Percentiles rank a stretch among this genome's conserved stretches.
Conservation (phyloP, 495 filamentous ascomycete genomes). For the Tuber brumale region DNA sequence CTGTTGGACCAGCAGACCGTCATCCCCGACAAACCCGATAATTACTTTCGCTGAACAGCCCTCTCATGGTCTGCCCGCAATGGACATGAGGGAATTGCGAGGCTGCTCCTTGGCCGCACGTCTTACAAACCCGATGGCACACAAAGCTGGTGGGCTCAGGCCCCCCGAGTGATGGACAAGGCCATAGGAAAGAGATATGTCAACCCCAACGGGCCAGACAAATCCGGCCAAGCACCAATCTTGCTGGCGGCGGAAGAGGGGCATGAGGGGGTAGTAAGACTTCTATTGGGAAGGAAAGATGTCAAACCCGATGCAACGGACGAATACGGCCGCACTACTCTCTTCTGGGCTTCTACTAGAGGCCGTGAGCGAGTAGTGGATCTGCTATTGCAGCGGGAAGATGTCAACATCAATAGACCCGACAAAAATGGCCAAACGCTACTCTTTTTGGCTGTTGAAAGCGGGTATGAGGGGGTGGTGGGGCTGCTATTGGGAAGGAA, state of each 20-base stretch:
- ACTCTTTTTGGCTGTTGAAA: no score
- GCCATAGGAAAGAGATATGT: neutral
- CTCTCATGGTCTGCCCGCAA: neutral
- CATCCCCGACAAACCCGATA: neutral
- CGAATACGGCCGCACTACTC: no score
- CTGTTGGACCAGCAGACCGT: neutral
- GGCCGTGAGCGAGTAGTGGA: no score
- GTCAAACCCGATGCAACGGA: neutral
- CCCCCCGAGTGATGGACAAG: neutral
- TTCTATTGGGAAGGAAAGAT: neutral
- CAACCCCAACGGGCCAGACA: neutral
- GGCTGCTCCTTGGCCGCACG: neutral
- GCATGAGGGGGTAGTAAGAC: neutral
- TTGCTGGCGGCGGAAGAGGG: neutral
- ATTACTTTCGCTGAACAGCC: neutral
- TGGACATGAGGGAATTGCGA: neutral
- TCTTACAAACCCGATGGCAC: neutral
- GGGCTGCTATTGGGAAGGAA: no score
- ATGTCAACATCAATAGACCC: no score
- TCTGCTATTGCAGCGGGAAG: no score
- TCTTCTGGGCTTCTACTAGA: no score
- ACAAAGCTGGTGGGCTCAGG: neutral
- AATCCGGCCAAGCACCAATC: neutral
- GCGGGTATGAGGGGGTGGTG: no score
- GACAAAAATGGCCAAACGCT: no score